Conservation (phyloP, 495 filamentous ascomycete genomes). For the Oleoguttula mirabilis region DNA sequence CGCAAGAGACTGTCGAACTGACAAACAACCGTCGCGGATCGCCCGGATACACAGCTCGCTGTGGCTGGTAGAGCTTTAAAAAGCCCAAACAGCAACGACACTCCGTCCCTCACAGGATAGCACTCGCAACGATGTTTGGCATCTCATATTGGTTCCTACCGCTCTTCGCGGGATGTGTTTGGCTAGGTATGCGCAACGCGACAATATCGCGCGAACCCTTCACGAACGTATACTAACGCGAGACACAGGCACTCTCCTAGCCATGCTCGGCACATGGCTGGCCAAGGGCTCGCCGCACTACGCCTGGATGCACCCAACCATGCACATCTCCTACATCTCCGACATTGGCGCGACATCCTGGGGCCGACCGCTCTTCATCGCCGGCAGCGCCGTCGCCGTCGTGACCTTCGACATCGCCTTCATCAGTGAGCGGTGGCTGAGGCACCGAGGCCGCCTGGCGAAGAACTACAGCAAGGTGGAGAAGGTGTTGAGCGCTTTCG, state of each 20-base stretch:
- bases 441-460: conserved; percentile 59
- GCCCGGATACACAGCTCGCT: no score
- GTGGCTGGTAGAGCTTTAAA: no score
- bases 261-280: conserved; percentile 61
- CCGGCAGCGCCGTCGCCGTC: conserved; percentile 65
- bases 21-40: no score
- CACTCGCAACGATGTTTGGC: conserved; percentile 20
- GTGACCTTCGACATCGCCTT: conserved; percentile 78
- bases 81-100: no score
- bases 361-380: conserved; percentile 84
- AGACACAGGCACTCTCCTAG: conserved; percentile 47
- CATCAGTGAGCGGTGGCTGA: conserved; percentile 66
- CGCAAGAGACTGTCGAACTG: no score
- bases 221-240: background rate
- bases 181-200: conserved; percentile 15
- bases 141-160: conserved; percentile 23
- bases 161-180: conserved; percentile 17
- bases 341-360: conserved; percentile 58
- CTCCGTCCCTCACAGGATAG: no score
- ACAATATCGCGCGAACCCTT: background rate
- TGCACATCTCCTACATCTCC: conserved; percentile 50
- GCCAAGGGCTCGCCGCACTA: conserved; percentile 49
- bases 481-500: conserved; percentile 54
- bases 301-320: conserved; percentile 47
- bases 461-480: conserved; percentile 56